Conservation (phyloP, 164 flowering plant genomes). For the Chimonanthus praecox region DNA sequence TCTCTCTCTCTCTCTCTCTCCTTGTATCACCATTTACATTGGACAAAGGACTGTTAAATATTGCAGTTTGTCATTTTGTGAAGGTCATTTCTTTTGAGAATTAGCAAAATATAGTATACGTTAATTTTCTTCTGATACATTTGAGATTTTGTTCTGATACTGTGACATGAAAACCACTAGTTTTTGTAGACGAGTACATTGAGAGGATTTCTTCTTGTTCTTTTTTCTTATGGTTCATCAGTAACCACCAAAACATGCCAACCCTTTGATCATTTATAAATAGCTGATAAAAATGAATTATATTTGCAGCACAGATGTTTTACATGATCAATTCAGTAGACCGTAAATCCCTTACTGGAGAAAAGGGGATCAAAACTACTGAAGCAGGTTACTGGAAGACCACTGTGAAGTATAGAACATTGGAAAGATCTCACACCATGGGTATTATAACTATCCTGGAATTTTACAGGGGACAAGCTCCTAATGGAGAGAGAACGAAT, state of each 20-base stretch:
- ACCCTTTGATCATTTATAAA: too few relatives aligned
- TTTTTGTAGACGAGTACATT: background rate
- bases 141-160: background rate
- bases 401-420: background rate
- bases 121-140: too few relatives aligned
- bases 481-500: background rate
- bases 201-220: background rate
- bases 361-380: background rate
- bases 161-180: background rate
- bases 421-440: background rate
- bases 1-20: too few relatives aligned
- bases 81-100: too few relatives aligned
- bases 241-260: background rate
- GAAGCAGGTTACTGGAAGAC: background rate
- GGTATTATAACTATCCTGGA: background rate
- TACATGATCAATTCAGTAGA: background rate
- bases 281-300: background rate
- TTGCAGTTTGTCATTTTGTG: too few relatives aligned
- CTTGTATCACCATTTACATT: too few relatives aligned
- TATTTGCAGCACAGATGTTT: background rate
- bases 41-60: too few relatives aligned
- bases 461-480: background rate
- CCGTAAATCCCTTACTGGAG: background rate
- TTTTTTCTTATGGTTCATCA: too few relatives aligned
- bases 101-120: too few relatives aligned